A percentile compares a stretch with the other conserved stretches of the same genome.
Conservation (phyloP, 257 asterid species). For the Solanum appendiculatum region DNA sequence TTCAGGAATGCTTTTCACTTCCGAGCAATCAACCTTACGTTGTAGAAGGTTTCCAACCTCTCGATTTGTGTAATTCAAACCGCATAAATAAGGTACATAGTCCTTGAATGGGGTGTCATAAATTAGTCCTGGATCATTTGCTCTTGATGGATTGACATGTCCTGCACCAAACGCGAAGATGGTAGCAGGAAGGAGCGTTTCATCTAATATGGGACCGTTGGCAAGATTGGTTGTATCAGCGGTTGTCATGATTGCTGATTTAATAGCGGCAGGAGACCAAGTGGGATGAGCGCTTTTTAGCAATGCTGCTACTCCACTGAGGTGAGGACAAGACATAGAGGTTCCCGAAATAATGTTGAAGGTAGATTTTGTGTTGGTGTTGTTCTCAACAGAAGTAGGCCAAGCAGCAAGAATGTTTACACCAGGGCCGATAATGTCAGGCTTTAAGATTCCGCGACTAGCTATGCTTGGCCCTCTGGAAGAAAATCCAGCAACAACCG, state of each 20-base stretch:
- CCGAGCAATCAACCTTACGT: conserved; percentile 10
- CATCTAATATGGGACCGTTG: conserved; percentile 16
- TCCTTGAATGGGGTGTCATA: conserved; percentile 35
- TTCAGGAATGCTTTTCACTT: conserved; percentile 10
- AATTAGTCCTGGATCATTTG: conserved; percentile 37
- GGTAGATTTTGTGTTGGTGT: conserved; percentile 8
- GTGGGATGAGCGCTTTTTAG: conserved; percentile 31
- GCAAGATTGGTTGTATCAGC: conserved; percentile 26
- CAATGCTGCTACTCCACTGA: conserved; percentile 34
- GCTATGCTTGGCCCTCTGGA: conserved; percentile 35
- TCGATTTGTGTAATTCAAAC: conserved; percentile 27
- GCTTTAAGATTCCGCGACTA: conserved; percentile 50
- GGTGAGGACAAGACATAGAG: conserved; percentile 51
- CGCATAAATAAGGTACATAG: conserved; percentile 38
- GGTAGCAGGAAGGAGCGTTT: conserved; percentile 14
- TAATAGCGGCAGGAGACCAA: conserved; percentile 46
- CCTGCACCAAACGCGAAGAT: conserved; percentile 34
- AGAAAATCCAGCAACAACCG: conserved; percentile 31
- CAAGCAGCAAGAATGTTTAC: conserved; percentile 47
- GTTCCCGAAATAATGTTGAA: conserved; percentile 42
- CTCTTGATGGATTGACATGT: conserved; percentile 34
- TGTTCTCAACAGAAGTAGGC: conserved; percentile 24
- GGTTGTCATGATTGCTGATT: conserved; percentile 49
- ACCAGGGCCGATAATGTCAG: conserved; percentile 58
- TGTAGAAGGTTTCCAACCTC: conserved; percentile 9